Conservation (phyloP, 441 rosid genomes). For the Aleurites moluccanus region DNA sequence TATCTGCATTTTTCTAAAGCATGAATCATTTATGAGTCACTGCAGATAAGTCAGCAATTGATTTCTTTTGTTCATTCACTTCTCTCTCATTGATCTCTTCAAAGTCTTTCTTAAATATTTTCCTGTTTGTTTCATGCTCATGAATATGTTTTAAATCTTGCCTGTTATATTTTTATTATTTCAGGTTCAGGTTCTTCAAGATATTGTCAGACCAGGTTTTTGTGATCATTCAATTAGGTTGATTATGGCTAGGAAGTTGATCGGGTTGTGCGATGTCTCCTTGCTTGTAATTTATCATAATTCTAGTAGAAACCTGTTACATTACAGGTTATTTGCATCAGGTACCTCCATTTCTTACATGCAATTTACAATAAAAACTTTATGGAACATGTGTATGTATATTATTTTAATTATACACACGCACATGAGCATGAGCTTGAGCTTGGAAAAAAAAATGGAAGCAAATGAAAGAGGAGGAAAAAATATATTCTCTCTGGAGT, state of each 20-base stretch:
- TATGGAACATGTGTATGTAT: neutral
- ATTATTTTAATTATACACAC: neutral
- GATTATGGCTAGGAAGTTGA: conserved; percentile 20
- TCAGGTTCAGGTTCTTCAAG: conserved; percentile 16
- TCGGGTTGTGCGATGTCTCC: conserved; percentile 20
- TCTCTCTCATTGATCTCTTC: conserved; percentile 10
- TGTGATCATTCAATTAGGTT: conserved; percentile 15
- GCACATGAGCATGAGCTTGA: conserved; percentile 6
- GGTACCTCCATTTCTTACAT: conserved; percentile 15
- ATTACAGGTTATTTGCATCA: conserved; percentile 32
- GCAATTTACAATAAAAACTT: neutral
- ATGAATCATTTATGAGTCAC: neutral
- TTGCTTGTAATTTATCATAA: conserved; percentile 30
- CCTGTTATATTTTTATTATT: conserved; percentile 17
- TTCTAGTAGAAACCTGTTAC: conserved; percentile 27
- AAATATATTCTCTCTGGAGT: neutral
- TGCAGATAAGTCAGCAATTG: neutral
- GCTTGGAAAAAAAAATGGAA: conserved; percentile 10
- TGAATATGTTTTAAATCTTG: conserved; percentile 5
- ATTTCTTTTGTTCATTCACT: neutral
- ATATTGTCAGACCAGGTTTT: conserved; percentile 18
- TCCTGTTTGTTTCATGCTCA: conserved; percentile 9
- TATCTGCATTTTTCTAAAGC: neutral
- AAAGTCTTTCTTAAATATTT: conserved; percentile 2
- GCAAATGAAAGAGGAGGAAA: neutral